phyloP scores from a whole-genome alignment of 345 rosid species.

The Alliaria petiolata region DNA sequence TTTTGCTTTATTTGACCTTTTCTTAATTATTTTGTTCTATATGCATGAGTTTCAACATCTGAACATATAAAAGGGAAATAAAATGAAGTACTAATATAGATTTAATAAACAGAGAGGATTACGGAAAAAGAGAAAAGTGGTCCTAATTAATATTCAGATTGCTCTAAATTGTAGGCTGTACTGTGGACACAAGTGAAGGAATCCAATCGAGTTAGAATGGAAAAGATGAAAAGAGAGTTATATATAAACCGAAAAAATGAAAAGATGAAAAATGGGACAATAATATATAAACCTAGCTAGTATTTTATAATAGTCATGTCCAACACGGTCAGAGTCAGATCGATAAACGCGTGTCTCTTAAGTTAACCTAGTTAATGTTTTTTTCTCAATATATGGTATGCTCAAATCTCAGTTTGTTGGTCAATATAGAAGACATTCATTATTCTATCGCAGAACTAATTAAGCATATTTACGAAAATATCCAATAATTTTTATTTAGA shows the following conservation, averaged over 20 bases:
- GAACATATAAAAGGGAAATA: slow-evolving; percentile 1
- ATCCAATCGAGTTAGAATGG: slow-evolving; percentile 8
- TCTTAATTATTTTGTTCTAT: slow-evolving; percentile 7
- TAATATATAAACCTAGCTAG: slow-evolving; percentile 10
- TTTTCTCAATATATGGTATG: neutral
- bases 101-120: neutral
- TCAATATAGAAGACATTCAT: neutral
- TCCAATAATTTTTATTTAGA: neutral
- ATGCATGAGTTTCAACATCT: slow-evolving; percentile 32
- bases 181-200: slow-evolving; percentile 17
- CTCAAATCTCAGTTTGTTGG: neutral
- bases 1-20: slow-evolving; percentile 2
- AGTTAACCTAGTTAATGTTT: slow-evolving; percentile 26
- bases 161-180: slow-evolving; percentile 20
- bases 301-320: no score
- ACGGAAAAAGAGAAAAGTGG: slow-evolving; percentile 21
- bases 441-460: neutral
- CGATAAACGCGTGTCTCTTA: slow-evolving; percentile 21
- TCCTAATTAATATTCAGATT: slow-evolving; percentile 26
- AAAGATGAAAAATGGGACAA: neutral
- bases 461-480: neutral
- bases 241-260: neutral
- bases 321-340: slow-evolving; percentile 2
- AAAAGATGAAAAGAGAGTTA: neutral
- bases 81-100: neutral